Conservation (phyloP, 352 stramenopile species). For the Phytophthora multivora region DNA sequence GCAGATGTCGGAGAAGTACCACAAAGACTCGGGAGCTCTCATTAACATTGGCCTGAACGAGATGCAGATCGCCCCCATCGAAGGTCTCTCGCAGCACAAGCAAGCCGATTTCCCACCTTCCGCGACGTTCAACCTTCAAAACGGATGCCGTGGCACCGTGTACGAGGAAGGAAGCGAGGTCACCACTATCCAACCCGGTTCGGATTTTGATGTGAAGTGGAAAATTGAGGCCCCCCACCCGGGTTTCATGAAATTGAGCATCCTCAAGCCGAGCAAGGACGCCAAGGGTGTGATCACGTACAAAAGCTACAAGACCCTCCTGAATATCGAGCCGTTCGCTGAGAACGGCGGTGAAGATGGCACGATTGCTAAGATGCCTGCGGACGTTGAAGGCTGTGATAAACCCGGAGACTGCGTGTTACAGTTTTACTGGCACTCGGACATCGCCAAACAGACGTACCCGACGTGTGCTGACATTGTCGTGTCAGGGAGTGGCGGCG, state of each 20-base stretch:
- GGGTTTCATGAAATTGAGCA: slow-evolving; percentile 51
- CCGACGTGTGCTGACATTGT: slow-evolving; percentile 43
- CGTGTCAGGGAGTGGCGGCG: slow-evolving; percentile 25
- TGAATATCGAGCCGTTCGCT: slow-evolving; percentile 50
- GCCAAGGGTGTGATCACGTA: slow-evolving; percentile 51
- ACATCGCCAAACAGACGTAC: slow-evolving; percentile 44
- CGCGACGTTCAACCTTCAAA: slow-evolving; percentile 40
- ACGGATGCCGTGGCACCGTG: slow-evolving; percentile 42
- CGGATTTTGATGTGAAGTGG: slow-evolving; percentile 40
- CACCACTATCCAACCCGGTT: slow-evolving; percentile 30
- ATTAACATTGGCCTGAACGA: slow-evolving; percentile 38
- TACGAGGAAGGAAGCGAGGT: slow-evolving; percentile 41
- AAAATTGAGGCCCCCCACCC: slow-evolving; percentile 62
- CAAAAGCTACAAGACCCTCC: slow-evolving; percentile 38
- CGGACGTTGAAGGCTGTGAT: slow-evolving; percentile 42
- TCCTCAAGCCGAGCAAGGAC: slow-evolving; percentile 53
- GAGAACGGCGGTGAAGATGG: slow-evolving; percentile 33
- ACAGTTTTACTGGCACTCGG: slow-evolving; percentile 50
- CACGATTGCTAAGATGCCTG: slow-evolving; percentile 43
- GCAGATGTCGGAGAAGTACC: slow-evolving; percentile 34
- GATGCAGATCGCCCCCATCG: slow-evolving; percentile 37
- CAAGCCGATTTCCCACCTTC: slow-evolving; percentile 35
- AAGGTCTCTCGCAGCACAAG: slow-evolving; percentile 31
- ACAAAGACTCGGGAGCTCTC: slow-evolving; percentile 31
- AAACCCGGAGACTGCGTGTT: slow-evolving; percentile 38